Conservation (phyloP, 768 basidiomycete genomes). For the Hericium rajendrae region DNA sequence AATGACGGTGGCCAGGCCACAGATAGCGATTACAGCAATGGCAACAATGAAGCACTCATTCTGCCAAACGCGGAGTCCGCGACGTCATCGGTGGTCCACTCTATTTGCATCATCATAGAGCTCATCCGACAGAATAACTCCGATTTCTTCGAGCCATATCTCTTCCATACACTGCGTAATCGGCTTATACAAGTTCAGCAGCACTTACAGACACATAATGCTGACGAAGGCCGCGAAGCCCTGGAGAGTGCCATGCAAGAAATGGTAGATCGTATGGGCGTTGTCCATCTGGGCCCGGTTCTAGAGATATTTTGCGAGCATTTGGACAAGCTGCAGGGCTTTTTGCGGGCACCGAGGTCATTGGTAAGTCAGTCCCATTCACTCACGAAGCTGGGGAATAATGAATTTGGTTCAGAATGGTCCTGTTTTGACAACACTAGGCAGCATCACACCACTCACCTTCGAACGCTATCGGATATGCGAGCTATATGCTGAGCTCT, state of each 20-base stretch:
- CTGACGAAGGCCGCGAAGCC: conserved; percentile 53
- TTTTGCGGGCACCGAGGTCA: conserved; percentile 65
- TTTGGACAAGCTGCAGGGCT: conserved; percentile 59
- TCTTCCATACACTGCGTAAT: conserved; percentile 90
- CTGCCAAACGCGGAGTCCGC: conserved; percentile 41
- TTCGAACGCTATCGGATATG: conserved; percentile 93
- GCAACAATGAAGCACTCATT: conserved; percentile 14
- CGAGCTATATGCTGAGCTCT: conserved; percentile 91
- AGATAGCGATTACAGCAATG: neutral
- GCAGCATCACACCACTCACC: conserved; percentile 69
- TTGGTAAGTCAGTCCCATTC: conserved; percentile 39
- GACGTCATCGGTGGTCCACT: conserved; percentile 75
- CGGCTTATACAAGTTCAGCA: conserved; percentile 84
- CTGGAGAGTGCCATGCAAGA: conserved; percentile 68
- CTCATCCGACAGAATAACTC: conserved; percentile 96
- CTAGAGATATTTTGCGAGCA: conserved; percentile 63
- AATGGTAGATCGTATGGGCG: conserved; percentile 76
- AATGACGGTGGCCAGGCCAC: conserved; percentile 7
- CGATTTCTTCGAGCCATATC: conserved; percentile 95
- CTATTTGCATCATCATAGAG: conserved; percentile 85
- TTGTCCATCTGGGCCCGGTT: conserved; percentile 84
- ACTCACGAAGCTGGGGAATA: no score
- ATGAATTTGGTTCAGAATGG: conserved; percentile 38
- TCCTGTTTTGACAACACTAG: conserved; percentile 65
- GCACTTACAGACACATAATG: conserved; percentile 36